Evolutionary conservation across 2,329 filamentous ascomycete species (phyloP).

Genomic region (Sporothrix mexicana): DNA sequence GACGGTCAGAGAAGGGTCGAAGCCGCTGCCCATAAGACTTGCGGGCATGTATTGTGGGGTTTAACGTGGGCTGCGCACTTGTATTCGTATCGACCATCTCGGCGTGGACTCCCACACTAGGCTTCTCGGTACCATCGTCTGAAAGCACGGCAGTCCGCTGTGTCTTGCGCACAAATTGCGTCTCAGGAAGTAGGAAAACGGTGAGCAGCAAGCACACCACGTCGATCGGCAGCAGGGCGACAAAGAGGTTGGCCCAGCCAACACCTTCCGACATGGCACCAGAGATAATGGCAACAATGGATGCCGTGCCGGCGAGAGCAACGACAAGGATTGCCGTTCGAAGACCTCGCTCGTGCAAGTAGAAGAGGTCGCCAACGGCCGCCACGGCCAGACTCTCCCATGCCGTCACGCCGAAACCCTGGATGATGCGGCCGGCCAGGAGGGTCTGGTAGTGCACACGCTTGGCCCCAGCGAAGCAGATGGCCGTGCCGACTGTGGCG

Average conservation of each 20-base stretch:
- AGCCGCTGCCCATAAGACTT: neutral
- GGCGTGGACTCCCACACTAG: neutral
- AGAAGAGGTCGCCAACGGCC: constrained; percentile 45
- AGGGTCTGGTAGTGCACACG: constrained; percentile 42
- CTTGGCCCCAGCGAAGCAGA: constrained; percentile 43
- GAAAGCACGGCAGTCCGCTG: neutral
- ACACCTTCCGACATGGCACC: constrained; percentile 42
- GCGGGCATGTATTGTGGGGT: neutral
- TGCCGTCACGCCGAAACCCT: constrained; percentile 44
- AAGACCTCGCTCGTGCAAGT: constrained; percentile 44
- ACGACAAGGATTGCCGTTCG: constrained; percentile 44
- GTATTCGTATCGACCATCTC: neutral
- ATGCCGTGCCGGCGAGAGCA: constrained; percentile 43
- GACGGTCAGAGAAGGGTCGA: neutral
- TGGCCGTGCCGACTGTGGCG: constrained; percentile 41
- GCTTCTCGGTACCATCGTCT: neutral
- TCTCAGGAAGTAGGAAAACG: constrained; percentile 43
- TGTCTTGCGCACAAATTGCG: constrained; percentile 36
- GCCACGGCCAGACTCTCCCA: constrained; percentile 45
- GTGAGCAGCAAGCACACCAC: constrained; percentile 39
- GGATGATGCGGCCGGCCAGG: constrained; percentile 44
- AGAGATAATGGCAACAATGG: constrained; percentile 43
- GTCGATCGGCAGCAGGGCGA: constrained; percentile 43
- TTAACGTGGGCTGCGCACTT: neutral
- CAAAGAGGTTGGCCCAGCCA: constrained; percentile 43